Conservation (phyloP, 2,329 filamentous ascomycete species). For the Tolypocladium pustulatum region DNA sequence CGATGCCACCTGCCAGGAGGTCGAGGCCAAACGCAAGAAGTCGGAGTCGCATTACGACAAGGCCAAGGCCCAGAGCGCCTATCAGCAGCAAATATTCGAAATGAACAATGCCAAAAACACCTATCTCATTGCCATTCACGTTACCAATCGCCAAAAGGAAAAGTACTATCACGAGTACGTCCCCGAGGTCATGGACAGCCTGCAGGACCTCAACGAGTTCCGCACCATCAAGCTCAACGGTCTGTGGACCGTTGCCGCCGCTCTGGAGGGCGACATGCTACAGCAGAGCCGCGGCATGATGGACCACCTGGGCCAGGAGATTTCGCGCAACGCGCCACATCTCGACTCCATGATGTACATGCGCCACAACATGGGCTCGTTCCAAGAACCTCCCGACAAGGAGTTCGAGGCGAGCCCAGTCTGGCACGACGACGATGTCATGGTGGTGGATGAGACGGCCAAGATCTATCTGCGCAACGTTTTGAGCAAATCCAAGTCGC, state of each 20-base stretch:
- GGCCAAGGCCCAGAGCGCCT: conserved; percentile 79
- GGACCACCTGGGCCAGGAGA: conserved; percentile 65
- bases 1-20: conserved; percentile 84
- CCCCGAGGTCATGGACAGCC: conserved; percentile 81
- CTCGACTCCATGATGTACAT: conserved; percentile 98
- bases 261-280: conserved; percentile 71
- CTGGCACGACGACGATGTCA: conserved; percentile 86
- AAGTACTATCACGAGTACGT: conserved; percentile 96
- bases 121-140: conserved; percentile 93
- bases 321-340: conserved; percentile 75
- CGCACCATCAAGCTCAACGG: conserved; percentile 73
- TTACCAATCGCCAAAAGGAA: conserved; percentile 96
- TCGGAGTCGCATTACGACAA: conserved; percentile 91
- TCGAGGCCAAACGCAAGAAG: conserved; percentile 92
- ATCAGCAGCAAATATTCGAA: conserved; percentile 83
- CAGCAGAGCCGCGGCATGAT: conserved; percentile 63
- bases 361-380: conserved; percentile 73
- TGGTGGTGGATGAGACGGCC: conserved; percentile 77
- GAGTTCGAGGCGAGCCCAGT: conserved; percentile 89
- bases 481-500: conserved; percentile 78
- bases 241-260: conserved; percentile 72
- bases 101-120: conserved; percentile 99
- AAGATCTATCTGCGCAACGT: conserved; percentile 90
- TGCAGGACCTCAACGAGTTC: conserved; percentile 91
- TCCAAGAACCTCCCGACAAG: conserved; percentile 77